These are phyloP conservation scores for Cystobasidium tubakii DNA, from an alignment of 768 basidiomycete genomes.

Conservation along the genomic window DNA sequence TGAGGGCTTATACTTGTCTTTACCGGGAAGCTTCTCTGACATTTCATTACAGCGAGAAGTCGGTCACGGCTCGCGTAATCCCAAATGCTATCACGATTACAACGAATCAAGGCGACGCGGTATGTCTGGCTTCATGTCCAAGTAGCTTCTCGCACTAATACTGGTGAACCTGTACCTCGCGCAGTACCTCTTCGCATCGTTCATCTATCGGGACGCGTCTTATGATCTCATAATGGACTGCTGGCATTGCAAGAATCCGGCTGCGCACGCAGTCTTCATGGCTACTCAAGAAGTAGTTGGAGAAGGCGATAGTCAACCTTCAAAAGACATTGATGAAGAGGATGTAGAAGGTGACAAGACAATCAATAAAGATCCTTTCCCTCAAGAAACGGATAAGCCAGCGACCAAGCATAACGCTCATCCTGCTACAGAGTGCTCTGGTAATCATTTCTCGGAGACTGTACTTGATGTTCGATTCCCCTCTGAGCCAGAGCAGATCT, in stretches of 20 bases:
- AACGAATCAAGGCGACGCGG: not conserved
- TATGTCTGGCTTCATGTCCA: not conserved
- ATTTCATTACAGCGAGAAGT: slow-evolving; percentile 10
- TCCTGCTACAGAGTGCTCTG: slow-evolving; percentile 25
- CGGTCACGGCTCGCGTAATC: slow-evolving; percentile 20
- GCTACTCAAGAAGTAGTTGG: slow-evolving; percentile 2
- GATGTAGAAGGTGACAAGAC: slow-evolving; percentile 4
- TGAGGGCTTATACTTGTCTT: not conserved
- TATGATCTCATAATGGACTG: slow-evolving; percentile 36
- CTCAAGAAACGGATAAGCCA: not conserved
- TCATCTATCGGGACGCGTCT: slow-evolving; percentile 20
- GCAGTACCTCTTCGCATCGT: slow-evolving; percentile 30
- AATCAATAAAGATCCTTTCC: not conserved
- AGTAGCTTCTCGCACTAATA: not conserved
- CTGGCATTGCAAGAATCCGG: slow-evolving; percentile 27
- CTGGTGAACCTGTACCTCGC: not conserved
- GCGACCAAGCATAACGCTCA: slow-evolving; percentile 21
- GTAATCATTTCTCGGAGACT: slow-evolving; percentile 27
- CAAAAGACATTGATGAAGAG: not conserved
- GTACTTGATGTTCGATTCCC: slow-evolving; percentile 36
- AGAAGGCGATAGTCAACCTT: not conserved
- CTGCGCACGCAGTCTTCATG: slow-evolving; percentile 10
- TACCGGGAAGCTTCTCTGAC: not conserved
- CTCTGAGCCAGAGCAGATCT: slow-evolving; percentile 35
- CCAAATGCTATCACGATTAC: slow-evolving; percentile 35